These are phyloP conservation scores for Ophiocordyceps unilateralis DNA, from an alignment of 2,329 filamentous ascomycete genomes.

Conservation along the genomic window DNA sequence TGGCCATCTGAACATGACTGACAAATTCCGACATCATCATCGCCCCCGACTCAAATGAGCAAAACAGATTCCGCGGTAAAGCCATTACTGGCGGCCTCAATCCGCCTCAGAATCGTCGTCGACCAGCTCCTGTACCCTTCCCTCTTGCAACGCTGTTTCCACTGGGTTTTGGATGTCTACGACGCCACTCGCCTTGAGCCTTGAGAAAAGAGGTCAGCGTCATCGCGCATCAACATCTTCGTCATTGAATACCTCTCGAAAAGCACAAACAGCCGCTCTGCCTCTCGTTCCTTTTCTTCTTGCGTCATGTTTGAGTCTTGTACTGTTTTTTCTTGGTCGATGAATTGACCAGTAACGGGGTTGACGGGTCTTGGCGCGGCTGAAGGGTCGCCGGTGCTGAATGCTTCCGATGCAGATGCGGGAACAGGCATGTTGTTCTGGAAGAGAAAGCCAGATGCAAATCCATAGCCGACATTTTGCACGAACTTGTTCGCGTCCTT, in stretches of 20 bases:
- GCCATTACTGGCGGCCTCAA: conserved; percentile 1
- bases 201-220: conserved; percentile 12
- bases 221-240: no score
- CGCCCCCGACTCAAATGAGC: not conserved
- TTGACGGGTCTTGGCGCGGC: conserved; percentile 39
- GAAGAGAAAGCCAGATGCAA: conserved; percentile 77
- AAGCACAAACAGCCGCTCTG: conserved; percentile 73
- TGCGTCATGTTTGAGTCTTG: conserved; percentile 61
- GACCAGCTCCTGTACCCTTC: conserved; percentile 50
- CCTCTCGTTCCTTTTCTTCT: conserved; percentile 84
- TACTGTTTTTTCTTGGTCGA: conserved; percentile 46
- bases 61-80: no score
- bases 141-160: conserved; percentile 48
- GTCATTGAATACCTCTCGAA: conserved; percentile 52
- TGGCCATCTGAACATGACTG: no score
- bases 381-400: conserved; percentile 12
- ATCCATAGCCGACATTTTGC: conserved; percentile 85
- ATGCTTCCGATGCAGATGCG: conserved; percentile 37
- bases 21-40: not conserved
- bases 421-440: conserved; percentile 69
- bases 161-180: conserved; percentile 68
- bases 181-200: conserved; percentile 56
- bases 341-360: conserved; percentile 71
- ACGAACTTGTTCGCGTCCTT: conserved; percentile 68
- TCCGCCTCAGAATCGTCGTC: conserved; percentile 32